Evolutionary conservation across 768 basidiomycete genomes (phyloP), one percentile per base, ranked within the genome.

Genomic region (Termitomyces eurrhizus): DNA sequence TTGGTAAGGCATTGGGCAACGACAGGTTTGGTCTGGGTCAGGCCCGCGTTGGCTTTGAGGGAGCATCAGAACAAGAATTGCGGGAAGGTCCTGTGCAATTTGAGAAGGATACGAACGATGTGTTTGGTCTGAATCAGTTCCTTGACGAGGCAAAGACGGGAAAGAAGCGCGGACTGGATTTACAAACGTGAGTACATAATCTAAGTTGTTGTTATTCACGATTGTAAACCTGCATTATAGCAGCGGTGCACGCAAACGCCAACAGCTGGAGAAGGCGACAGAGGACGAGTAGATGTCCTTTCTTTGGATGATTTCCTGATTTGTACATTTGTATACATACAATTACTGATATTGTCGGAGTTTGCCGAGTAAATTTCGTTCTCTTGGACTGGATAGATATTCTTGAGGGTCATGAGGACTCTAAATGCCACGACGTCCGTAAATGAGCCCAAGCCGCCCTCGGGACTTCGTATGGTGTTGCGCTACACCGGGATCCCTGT

Each of bases 91-190:
- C 97, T 26, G 97, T 99, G 45, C 94, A 98, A 69, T 99, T 99
- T 69, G 97, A 99, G 80, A 97, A 98, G 78, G 96, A 99, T 69
- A 87, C 90, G 1, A 83, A 87, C n/a, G 96, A 98, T 81, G 93
- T 98, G 21, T 98, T 98, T 70, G 96, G 96, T 63, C 80, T 98
- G 64, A 92, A 97, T 74, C 88, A 96, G 72, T 98, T 99, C 80
- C 82, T 98, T 80, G 93, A 98, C 71, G 93, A 95, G 73, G 97
- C 96, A 18, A 97, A 93, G 82, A 88, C 88, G 26, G 96, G 95
- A n/a, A 86, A 87, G 73, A 96, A 96, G 78, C 79, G 94, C 63
- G 92, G 92, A 14, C 68, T 94, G 69, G 92, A 94, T 69, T 88
- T 88, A 54, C 82, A 83, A 56, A 87, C 80, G 82, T 90, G 72